Evolutionary conservation across 1,139 yeast genomes (phyloP), one percentile per base, ranked within the genome.

Genomic region (Arxiozyma heterogenica): DNA sequence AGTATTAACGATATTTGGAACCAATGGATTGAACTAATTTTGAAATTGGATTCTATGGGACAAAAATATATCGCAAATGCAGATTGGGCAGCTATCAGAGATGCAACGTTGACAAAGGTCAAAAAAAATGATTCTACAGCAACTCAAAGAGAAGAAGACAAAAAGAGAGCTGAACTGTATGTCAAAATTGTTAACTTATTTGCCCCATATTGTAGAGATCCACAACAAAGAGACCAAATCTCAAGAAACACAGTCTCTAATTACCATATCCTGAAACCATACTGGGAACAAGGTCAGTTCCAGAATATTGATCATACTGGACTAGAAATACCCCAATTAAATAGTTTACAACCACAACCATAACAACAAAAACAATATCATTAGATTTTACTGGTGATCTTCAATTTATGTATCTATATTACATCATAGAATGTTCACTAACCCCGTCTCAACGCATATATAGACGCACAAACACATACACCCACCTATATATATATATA

Each of bases 51-150:
- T 56, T 65, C 71, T 20, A 75, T 76, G 54, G 79, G 81, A 8
- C 79, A 78, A 68, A 71, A 66, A 25, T 83, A 81, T 63, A 83
- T 83, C 61, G 91, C 95, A 7, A 81, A 82, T 64, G 94, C 93
- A 25, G 95, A 88, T 71, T 87, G 95, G 91, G 84, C 91, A 44
- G 86, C 96, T 1, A 73, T 90, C 55, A 78, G 91, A 71, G 89
- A 84, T 67, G 86, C 93, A n/a, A 85, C 93, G 1, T 75, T 84
- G 49, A 76, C 77, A 15, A 53, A 66, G 68, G 68, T 56, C 65
- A 8, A 49, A 15, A 34, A 34, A 34, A 15, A 12, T 4, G 43
- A 22, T 18, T 44, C 38, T 23, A 43, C 38, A 20, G 38, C 8
- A 15, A 12, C n/a, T 34, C 39, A 34, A 34, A 15, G n/a, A 9